Conservation (phyloP, 768 basidiomycete species). For the Amanita subjunquillea region DNA sequence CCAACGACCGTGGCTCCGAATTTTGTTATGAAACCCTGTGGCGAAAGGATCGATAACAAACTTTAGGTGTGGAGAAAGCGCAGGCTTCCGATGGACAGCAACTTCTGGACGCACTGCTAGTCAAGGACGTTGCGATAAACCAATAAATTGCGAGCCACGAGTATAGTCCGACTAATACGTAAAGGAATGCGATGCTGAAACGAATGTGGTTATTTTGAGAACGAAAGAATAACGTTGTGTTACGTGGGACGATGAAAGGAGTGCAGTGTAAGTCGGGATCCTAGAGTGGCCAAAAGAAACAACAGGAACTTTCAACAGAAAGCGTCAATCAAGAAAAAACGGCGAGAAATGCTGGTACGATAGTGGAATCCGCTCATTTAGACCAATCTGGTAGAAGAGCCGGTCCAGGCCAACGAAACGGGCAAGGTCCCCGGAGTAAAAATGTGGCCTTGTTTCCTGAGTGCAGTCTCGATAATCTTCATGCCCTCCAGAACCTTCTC, state of each 20-base stretch:
- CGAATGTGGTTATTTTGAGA: slow-evolving; percentile 1
- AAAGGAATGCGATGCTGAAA: slow-evolving; percentile 1
- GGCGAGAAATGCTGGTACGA: not conserved
- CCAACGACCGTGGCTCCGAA: no score
- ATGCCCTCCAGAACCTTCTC: slow-evolving; percentile 66
- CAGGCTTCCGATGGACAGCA: no score
- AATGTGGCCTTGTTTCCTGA: slow-evolving; percentile 19
- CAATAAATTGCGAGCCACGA: not conserved
- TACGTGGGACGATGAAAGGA: not conserved
- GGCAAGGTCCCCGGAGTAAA: slow-evolving; percentile 9
- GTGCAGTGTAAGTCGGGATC: not conserved
- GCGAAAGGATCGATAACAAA: no score
- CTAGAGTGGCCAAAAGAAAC: not conserved
- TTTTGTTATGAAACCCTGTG: no score
- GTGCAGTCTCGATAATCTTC: slow-evolving; percentile 37
- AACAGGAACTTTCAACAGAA: slow-evolving; percentile 1
- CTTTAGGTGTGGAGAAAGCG: no score
- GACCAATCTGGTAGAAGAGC: slow-evolving; percentile 1
- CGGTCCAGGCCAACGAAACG: not conserved
- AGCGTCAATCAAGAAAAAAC: not conserved
- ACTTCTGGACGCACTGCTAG: no score
- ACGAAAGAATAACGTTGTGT: slow-evolving; percentile 1
- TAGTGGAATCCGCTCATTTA: not conserved
- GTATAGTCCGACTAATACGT: slow-evolving; percentile 1
- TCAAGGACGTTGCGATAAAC: not conserved